Evolutionary conservation across 768 basidiomycete genomes (phyloP).

Genomic region (Ramaria rubella): DNA sequence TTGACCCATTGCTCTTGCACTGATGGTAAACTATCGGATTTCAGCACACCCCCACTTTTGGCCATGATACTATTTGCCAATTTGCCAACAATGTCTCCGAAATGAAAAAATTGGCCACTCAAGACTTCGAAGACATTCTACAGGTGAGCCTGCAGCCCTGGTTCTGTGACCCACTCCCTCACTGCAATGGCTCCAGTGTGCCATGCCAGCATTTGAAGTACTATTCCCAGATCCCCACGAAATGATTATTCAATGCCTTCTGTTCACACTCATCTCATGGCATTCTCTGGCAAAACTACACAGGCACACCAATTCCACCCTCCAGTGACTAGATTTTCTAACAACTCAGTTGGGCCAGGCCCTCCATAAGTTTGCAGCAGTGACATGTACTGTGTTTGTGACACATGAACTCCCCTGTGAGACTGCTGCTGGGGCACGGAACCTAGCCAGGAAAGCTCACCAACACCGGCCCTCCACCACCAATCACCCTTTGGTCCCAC

Average conservation of each 20-base stretch:
- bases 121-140: constrained; percentile 38
- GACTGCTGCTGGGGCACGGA: constrained; percentile 23
- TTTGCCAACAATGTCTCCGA: constrained; percentile 31
- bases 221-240: constrained; percentile 24
- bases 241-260: constrained; percentile 23
- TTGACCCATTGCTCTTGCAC: not conserved
- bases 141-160: constrained; percentile 23
- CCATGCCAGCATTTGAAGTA: constrained; percentile 29
- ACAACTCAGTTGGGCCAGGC: constrained; percentile 24
- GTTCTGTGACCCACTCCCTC: not conserved
- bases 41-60: constrained; percentile 27
- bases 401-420: constrained; percentile 36
- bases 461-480: not conserved
- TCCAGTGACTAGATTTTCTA: constrained; percentile 16
- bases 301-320: constrained; percentile 31
- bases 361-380: constrained; percentile 27
- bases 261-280: constrained; percentile 31
- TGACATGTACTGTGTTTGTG: constrained; percentile 21
- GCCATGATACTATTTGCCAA: constrained; percentile 27
- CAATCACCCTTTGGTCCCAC: not conserved
- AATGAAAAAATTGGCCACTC: constrained; percentile 31
- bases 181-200: constrained; percentile 20
- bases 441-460: not conserved
- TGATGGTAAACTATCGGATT: constrained; percentile 20
- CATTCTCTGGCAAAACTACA: constrained; percentile 34